phyloP scores from a whole-genome alignment of 192 early-diverging fungal species.

The Paraglomus brasilianum region DNA sequence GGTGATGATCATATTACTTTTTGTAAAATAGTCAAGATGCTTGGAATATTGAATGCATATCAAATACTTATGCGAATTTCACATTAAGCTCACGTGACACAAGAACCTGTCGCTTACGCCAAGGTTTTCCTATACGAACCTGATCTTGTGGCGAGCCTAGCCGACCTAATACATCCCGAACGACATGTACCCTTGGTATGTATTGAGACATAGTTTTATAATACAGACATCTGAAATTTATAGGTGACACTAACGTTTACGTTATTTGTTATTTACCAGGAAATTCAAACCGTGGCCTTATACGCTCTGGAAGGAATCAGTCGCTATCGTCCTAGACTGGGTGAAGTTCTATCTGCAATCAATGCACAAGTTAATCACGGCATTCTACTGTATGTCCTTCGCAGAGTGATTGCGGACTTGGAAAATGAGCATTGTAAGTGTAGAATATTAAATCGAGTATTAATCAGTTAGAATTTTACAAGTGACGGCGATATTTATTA shows the following conservation, averaged over 20 bases:
- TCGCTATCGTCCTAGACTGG: constrained; percentile 70
- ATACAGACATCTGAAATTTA: background rate
- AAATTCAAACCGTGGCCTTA: constrained; percentile 77
- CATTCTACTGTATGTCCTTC: constrained; percentile 77
- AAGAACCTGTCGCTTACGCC: constrained; percentile 62
- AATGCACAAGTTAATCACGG: constrained; percentile 95
- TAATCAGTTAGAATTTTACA: background rate
- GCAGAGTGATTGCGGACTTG: constrained; percentile 63
- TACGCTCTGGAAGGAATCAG: constrained; percentile 83
- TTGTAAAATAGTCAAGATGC: background rate
- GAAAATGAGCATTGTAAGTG: constrained; percentile 41
- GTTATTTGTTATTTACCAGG: constrained; percentile 36
- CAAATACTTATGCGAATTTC: background rate
- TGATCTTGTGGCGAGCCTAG: constrained; percentile 75
- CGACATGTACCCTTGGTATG: constrained; percentile 61
- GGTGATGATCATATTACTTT: background rate
- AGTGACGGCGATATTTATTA: background rate
- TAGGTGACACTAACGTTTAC: background rate
- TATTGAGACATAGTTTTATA: background rate
- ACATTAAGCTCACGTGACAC: constrained; percentile 53
- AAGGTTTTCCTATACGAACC: constrained; percentile 88
- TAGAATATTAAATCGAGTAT: background rate
- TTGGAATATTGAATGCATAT: too few species aligned
- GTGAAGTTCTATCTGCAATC: constrained; percentile 80
- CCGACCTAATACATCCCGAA: constrained; percentile 74